phyloP scores from a whole-genome alignment of 192 early-diverging fungal genomes.

The Coemansia sp. region DNA sequence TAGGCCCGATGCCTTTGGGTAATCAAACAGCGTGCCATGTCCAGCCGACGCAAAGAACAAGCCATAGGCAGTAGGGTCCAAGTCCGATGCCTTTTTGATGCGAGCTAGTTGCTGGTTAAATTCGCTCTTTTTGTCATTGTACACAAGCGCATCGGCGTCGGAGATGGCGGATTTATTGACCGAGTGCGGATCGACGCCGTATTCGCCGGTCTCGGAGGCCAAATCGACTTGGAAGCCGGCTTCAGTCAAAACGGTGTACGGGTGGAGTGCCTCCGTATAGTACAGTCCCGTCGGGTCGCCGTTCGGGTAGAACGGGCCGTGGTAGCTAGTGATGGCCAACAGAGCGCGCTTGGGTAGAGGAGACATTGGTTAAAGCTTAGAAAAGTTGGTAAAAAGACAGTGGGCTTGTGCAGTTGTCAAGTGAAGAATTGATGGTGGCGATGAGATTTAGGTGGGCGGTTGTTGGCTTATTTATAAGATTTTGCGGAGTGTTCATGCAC shows the following conservation, averaged over 20 bases:
- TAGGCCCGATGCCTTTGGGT: conserved; percentile 49
- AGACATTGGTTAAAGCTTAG: no score
- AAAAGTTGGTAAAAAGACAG: no score
- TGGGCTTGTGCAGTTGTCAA: no score
- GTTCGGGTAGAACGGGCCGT: conserved; percentile 56
- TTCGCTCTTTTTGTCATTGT: conserved; percentile 41
- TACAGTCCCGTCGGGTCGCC: conserved; percentile 57
- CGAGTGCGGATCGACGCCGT: conserved; percentile 57
- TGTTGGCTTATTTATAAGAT: no score
- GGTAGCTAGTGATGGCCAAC: conserved; percentile 55
- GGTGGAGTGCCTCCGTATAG: conserved; percentile 59
- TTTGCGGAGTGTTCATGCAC: no score
- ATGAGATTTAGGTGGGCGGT: no score
- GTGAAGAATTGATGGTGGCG: no score
- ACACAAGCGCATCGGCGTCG: conserved; percentile 35
- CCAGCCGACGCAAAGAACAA: conserved; percentile 60
- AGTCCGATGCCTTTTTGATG: conserved; percentile 51
- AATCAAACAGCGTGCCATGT: conserved; percentile 58
- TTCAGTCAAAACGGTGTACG: conserved; percentile 42
- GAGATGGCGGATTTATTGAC: conserved; percentile 43
- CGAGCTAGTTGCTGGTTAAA: conserved; percentile 47
- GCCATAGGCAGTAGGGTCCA: conserved; percentile 54
- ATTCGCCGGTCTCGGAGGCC: conserved; percentile 58
- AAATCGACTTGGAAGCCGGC: conserved; percentile 58
- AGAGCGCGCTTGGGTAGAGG: conserved; percentile 54